Base-by-base conservation (phyloP, 2,329 filamentous ascomycete species). In the Aspergillus niger region DNA sequence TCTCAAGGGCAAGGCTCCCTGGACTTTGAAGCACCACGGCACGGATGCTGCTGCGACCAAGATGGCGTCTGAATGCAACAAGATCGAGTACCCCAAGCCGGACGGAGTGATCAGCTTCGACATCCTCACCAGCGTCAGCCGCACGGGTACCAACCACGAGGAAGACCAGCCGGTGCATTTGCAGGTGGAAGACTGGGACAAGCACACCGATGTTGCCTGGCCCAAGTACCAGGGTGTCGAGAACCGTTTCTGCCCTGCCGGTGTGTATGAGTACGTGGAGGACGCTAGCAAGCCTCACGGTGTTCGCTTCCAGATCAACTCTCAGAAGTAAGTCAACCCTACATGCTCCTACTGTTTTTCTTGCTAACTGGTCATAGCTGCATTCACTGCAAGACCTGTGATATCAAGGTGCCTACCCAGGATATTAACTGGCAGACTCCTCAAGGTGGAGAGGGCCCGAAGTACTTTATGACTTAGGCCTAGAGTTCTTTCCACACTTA, bases 331-430 rank as follows among this genome's bases (percentile, higher is more conserved):
- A 86, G 91, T 87, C 7, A n/a, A 36, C 38, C 38, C 11, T 13
- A 54, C 52, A 24, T 36, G 17, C 44, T 54, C 28, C 1, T 30
- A 30, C 28, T 30, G 28, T 11, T 22, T 24, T n/a, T 6, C 17
- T 30, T 8, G 2, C 67, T 72, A 65, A 70, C 60, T 6, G 20
- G 20, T 20, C 5, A 53, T 71, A 97, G 93, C 80, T 99, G 95
- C 76, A 96, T 99, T 66, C 95, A 99, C 80, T 99, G 95, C 85
- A 99, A 99, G 85, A 99, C 95, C 13, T 99, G 95, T 76, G 95
- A 99, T 77, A 99, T 99, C 81, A 99, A 99, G 81, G 94, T 92
- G 15, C 95, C 95, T 7, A 86, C 89, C 64, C 95, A 99, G 81
- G 95, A 98, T 74, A 98, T 99, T 79, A 97, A 97, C 77, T 97